Evolutionary conservation across 805 yeast species (phyloP), one percentile per base, ranked within the genome.

Genomic region (Starmerella sirachaensis): DNA sequence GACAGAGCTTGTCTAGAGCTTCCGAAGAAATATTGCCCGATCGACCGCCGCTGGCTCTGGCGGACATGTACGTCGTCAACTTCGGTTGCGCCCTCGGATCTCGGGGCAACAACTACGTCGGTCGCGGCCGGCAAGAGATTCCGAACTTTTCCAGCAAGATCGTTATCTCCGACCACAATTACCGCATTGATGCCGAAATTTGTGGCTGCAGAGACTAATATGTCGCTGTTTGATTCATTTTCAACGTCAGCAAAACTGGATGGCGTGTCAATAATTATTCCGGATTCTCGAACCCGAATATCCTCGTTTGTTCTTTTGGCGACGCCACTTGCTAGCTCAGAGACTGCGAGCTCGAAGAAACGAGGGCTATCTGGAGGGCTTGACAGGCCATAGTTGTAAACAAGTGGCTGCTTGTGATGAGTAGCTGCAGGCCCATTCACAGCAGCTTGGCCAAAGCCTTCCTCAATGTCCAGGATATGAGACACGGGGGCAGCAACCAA

Each of bases 21-120:
- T 2, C 98, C 98, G 54, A 91, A 84, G 52, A 91, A 91, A 57
- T 91, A 91, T 53, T 86, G 93, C 53, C 75, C 74, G 37, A 88
- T 84, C 5, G 78, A 64, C 29, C 72, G 68, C 50, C 85, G 83
- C 56, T 88, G 97, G 17, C 69, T 37, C 25, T 76, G 72, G 52
- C 97, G 67, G 25, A 67, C 63, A 54, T 65, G 84, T 9, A 42
- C 35, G 10, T 71, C 63, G 37, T 77, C 88, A 42, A 79, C 66
- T 21, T 80, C 82, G 7, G 79, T 79, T 22, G 77, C 76, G 1
- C 95, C 95, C 31, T 79, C 78, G 29, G 41, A 40, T 19, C 31
- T 35, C 9, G 41, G 37, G 2, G 38, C 20, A 16, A 38, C 37
- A 6, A 38, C 20, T 4, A 44, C 41, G 18, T 13, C 17, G 22